Conservation (phyloP, 257 asterid genomes). For the Solanum medicagineum region DNA sequence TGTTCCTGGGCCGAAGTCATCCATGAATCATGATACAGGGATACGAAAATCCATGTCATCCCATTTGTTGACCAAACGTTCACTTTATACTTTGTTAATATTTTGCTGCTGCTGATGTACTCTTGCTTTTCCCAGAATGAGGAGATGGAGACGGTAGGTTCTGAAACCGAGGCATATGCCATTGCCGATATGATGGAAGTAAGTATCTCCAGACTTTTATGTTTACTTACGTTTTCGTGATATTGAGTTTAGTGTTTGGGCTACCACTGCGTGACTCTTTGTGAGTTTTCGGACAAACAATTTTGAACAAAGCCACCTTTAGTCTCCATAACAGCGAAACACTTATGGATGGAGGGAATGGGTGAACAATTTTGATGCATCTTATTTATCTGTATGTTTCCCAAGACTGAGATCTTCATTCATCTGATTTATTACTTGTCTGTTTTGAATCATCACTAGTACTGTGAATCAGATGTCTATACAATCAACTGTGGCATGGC, state of each 20-base stretch:
- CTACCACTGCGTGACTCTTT: not conserved
- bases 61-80: not conserved
- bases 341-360: not conserved
- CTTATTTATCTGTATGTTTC: not conserved
- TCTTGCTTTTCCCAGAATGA: constrained; percentile 38
- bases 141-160: constrained; percentile 72
- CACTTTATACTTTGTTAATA: not conserved
- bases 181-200: constrained; percentile 80
- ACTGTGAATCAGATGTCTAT: constrained; percentile 65
- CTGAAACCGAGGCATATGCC: constrained; percentile 87
- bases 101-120: not conserved
- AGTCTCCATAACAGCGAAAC: not conserved
- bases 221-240: not conserved
- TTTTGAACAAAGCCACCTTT: not conserved
- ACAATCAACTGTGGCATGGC: constrained; percentile 84
- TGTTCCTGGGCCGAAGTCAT: not conserved
- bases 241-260: not conserved
- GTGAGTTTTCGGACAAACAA: not conserved
- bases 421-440: not conserved
- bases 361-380: not conserved
- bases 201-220: constrained; percentile 20
- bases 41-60: not conserved
- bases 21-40: not conserved
- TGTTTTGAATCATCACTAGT: constrained; percentile 18
- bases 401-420: not conserved